Evolutionary conservation across 116 monocot species (phyloP), one percentile per base, ranked within the genome.

Genomic region (Cymodocea nodosa): DNA sequence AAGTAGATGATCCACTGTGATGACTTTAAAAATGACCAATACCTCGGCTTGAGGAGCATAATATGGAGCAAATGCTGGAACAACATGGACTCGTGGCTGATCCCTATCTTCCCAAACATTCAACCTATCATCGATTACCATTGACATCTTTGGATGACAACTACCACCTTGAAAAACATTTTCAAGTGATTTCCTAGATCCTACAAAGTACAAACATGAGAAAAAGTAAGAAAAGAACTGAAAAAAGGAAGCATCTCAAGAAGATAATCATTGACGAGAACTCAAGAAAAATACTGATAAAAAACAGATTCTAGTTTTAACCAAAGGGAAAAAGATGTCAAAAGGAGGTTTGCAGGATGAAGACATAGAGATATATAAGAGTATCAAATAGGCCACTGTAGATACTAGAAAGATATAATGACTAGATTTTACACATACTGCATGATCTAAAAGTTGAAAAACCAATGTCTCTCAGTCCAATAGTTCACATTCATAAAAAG

Each of bases 21-120:
- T 30, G 30, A 30, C 30, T 30, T 13, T 36, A 61, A 52, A 30
- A 68, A 51, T 37, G 35, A 2, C 2, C 5, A 40, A 56, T 65
- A 93, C 93, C 93, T 94, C 94, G 39, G 94, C 94, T 61, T 94
- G 94, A 19, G 94, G 94, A 11, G 94, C 87, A 85, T 87, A 90
- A 70, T 95, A 95, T 52, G 94, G 94, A 52, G 87, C 52, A 79
- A 85, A 90, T 37, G 90, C 74, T 60, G 94, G 94, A 16, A 95
- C 90, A 76, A 90, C 94, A 80, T 90, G 94, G 70, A 95, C 87
- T 34, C 87, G 84, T 70, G 82, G 85, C 44, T 95, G 94, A 68
- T 95, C 94, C 67, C 78, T 87, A 9, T 87, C 83, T 69, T 87
- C 87, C 94, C 94, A 95, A 66, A 95, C 94, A 19, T 87, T 77